Base-by-base conservation (phyloP, 352 stramenopile genomes). In the Phytophthora rubi region DNA sequence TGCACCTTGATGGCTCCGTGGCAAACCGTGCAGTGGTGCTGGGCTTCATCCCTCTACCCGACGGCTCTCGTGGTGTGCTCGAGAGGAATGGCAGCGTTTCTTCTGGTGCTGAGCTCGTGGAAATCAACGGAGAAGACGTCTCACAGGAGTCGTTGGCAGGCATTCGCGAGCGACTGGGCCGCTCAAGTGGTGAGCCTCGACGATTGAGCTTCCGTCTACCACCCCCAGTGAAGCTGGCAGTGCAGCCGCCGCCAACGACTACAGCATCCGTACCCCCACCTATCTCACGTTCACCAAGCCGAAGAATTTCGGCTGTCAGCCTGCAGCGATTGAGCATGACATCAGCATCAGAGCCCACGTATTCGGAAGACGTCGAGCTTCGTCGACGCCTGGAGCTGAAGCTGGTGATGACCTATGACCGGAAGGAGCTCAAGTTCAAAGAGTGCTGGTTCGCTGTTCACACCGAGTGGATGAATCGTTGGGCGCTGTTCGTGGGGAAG, bases 381-480 rank as follows among this genome's bases (percentile, higher is more conserved):
- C 84, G 84, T 21, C 86, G 84, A 56, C 80, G 80, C 60, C 60
- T 90, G 7, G 86, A 94, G 61, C 62, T 92, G 0, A 62, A 72
- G 53, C 67, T 92, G 26, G 57, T 94, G 32, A 79, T 89, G 59
- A 82, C 73, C 37, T 73, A 79, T 63, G 86, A 94, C 68, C 64
- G 70, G 42, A 77, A 77, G 39, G 79, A 77, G 58, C 63, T 92
- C 58, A 82, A 80, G 59, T 82, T 80, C 39, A 81, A 82, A 62
- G 82, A 94, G 76, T 92, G 83, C 76, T 94, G 86, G 86, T 79
- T 94, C 56, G 62, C 88, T 7, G 56, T 94, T 23, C 68, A 88
- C 44, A 71, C 74, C 8, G 60, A 79, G 49, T 94, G 86, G 86
- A 90, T 94, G 74, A 77, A 81, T 51, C 75, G 75, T 13, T 94